These are phyloP conservation scores for Graphiopsis chlorocephala DNA, from an alignment of 2,329 filamentous ascomycete genomes.

Conservation along the genomic window DNA sequence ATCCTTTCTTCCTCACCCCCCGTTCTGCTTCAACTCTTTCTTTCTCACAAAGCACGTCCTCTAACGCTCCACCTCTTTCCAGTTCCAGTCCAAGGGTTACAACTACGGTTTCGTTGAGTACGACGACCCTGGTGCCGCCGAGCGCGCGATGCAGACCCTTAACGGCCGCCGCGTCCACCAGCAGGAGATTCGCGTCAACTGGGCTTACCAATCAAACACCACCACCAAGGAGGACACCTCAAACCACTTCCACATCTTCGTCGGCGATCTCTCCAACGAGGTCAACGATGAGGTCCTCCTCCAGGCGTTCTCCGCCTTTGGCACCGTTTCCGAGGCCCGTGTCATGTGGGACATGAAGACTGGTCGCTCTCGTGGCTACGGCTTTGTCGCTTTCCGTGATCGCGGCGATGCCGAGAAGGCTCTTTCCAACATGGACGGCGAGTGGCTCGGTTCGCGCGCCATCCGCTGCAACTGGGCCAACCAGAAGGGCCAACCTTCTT, in stretches of 20 bases:
- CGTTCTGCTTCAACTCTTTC: neutral
- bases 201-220: constrained; percentile 97
- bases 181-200: constrained; percentile 98
- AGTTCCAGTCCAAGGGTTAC: constrained; percentile 81
- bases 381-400: constrained; percentile 96
- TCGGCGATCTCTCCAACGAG: constrained; percentile 95
- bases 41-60: neutral
- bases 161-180: constrained; percentile 96
- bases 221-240: constrained; percentile 95
- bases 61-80: neutral
- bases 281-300: constrained; percentile 94
- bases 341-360: constrained; percentile 99
- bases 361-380: constrained; percentile 92
- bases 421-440: constrained; percentile 94
- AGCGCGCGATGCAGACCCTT: constrained; percentile 94
- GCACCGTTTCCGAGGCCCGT: constrained; percentile 91
- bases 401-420: constrained; percentile 93
- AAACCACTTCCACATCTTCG: constrained; percentile 98
- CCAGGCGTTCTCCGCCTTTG: constrained; percentile 94
- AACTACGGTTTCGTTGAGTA: constrained; percentile 99
- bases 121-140: constrained; percentile 92
- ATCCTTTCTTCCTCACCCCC: neutral
- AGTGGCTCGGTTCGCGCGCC: constrained; percentile 96
- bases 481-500: constrained; percentile 98
- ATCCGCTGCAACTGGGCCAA: constrained; percentile 99